phyloP scores from a whole-genome alignment of 1,284 basidiomycete species.

The Trichosporon sp. region DNA sequence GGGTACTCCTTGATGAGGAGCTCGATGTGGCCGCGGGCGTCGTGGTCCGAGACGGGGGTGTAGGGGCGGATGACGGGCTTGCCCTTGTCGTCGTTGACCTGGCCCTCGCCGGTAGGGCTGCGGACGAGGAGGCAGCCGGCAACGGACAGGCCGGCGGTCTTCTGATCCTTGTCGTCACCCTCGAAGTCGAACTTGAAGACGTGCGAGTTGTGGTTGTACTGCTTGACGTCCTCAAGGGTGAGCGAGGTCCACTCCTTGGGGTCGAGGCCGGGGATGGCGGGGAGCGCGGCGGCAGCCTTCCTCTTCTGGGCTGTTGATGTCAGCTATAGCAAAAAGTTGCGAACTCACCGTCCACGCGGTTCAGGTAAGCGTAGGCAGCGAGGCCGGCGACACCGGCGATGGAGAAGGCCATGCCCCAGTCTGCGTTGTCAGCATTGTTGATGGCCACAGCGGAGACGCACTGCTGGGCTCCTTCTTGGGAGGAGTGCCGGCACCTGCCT shows the following conservation, averaged over 20 bases:
- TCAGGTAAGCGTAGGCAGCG: slow-evolving; percentile 41
- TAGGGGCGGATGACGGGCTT: slow-evolving; percentile 86
- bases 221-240: slow-evolving; percentile 74
- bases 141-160: slow-evolving; percentile 63
- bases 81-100: slow-evolving; percentile 65
- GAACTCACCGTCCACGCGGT: slow-evolving; percentile 22
- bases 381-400: slow-evolving; percentile 24
- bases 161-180: slow-evolving; percentile 60
- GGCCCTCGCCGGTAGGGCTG: slow-evolving; percentile 49
- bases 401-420: slow-evolving; percentile 17
- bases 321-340: not conserved
- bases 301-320: slow-evolving; percentile 2
- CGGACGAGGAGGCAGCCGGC: slow-evolving; percentile 57
- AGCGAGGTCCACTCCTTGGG: slow-evolving; percentile 52
- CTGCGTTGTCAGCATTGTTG: not conserved
- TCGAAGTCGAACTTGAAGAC: slow-evolving; percentile 83
- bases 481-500: not conserved
- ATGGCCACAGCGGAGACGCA: not conserved
- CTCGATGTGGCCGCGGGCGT: slow-evolving; percentile 67
- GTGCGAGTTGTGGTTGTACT: slow-evolving; percentile 89
- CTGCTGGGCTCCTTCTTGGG: not conserved
- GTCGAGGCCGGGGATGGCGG: slow-evolving; percentile 24
- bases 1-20: slow-evolving; percentile 77
- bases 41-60: slow-evolving; percentile 71
- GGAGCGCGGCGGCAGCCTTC: slow-evolving; percentile 18